Base-by-base conservation (phyloP, 176 grass and related monocot species). In the Neostapfia colusana region DNA sequence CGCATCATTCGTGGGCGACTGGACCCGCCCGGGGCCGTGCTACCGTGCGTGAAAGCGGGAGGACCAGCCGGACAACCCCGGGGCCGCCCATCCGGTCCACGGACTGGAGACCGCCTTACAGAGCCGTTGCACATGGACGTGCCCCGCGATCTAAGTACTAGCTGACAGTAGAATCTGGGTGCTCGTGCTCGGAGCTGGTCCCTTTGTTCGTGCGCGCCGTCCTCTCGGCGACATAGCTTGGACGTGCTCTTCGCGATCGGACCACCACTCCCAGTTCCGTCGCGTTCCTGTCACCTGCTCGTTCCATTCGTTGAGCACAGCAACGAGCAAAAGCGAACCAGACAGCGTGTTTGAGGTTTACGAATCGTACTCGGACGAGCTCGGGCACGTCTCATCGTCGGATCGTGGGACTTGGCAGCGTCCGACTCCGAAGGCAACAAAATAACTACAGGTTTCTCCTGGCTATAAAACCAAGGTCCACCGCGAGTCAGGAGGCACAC, bases 21-120 rank as follows among this genome's bases (percentile, higher is more conserved):
- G 62, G 62, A 65, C 62, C 35, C 20, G 61, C 34, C 61, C 12
- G n/a, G 34, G 62, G 36, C 62, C 62, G 61, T 63, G 60, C 58
- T 31, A 26, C 25, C 7, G 48, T 6, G 31, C 21, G 59, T 63
- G 60, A 31, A 31, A 31, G 1, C 60, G 15, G 0, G 39, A 27
- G 62, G 62, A 65, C 35, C 60, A 63, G 26, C 59, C 58, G 14
- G 7, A 31, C 59, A 13, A 16, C 54, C 25, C 27, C 62, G 2
- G 16, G 62, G 7, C 35, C 62, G 7, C 38, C 34, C 35, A 10
- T 0, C 34, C 62, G 62, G 62, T 64, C 62, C 62, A 65, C 15
- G 34, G 35, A n/a, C 61, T 63, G 31, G 31, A 63, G 2, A 10
- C 31, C 61, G 16, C 15, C 31, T 31, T 67, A 41, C 63, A 41